These are phyloP conservation scores for Colletotrichum tanaceti DNA, from an alignment of 2,329 filamentous ascomycete species.

Conservation along the genomic window DNA sequence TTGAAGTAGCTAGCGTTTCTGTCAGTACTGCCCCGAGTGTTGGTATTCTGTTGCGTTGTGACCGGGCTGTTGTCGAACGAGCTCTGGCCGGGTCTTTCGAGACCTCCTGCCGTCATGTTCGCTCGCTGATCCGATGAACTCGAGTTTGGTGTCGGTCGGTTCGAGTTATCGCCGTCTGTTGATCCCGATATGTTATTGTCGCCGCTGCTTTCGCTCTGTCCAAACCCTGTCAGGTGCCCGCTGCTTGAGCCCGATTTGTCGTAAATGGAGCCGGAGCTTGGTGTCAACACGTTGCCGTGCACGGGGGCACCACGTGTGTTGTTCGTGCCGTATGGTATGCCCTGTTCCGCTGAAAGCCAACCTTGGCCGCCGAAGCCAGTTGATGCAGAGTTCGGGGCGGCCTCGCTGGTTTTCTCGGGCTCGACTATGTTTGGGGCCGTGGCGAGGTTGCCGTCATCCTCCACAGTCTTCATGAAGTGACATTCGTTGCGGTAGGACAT, in stretches of 20 bases:
- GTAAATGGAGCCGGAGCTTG: conserved; percentile 45
- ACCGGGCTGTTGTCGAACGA: conserved; percentile 67
- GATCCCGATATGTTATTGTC: conserved; percentile 60
- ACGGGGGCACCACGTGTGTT: conserved; percentile 35
- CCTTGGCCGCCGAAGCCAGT: conserved; percentile 47
- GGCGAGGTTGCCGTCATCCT: conserved; percentile 55
- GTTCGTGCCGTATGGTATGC: conserved; percentile 47
- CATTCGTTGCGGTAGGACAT: conserved; percentile 59
- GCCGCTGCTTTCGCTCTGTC: conserved; percentile 56
- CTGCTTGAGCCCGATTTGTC: conserved; percentile 47
- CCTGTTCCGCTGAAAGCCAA: conserved; percentile 57
- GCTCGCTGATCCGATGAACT: conserved; percentile 60
- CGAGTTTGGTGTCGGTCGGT: conserved; percentile 70
- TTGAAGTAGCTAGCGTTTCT: conserved; percentile 55
- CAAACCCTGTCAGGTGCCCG: conserved; percentile 52
- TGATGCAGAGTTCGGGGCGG: conserved; percentile 39
- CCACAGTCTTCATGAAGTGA: conserved; percentile 55
- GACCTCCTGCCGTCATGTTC: conserved; percentile 37
- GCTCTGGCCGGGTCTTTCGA: conserved; percentile 54
- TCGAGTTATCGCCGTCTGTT: conserved; percentile 62
- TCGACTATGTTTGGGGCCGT: conserved; percentile 55
- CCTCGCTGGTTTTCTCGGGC: conserved; percentile 49
- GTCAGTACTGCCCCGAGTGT: conserved; percentile 52
- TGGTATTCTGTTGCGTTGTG: conserved; percentile 56
- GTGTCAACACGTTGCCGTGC: conserved; percentile 36